These are phyloP conservation scores for Populus nigra DNA, from an alignment of 345 rosid species.

Conservation along the genomic window DNA sequence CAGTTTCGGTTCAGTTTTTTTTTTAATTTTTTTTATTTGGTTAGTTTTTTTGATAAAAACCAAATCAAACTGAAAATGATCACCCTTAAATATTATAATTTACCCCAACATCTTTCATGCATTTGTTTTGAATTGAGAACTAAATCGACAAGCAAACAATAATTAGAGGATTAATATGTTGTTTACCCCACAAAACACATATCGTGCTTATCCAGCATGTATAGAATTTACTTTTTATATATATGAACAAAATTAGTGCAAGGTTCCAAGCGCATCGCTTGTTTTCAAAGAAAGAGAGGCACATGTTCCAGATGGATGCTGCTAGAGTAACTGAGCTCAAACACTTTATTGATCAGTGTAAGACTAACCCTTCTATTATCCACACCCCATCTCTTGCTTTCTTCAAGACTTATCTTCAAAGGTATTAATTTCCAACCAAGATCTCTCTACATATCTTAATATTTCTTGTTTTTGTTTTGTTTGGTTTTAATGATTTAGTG, in stretches of 20 bases:
- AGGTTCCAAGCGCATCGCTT: not conserved
- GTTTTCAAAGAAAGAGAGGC: not conserved
- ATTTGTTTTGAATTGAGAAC: not conserved
- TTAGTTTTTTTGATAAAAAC: too few relatives aligned
- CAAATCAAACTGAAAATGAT: too few relatives aligned
- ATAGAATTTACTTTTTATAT: too few relatives aligned
- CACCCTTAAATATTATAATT: too few relatives aligned
- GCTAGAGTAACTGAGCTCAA: slow-evolving; percentile 44
- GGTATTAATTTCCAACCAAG: slow-evolving; percentile 28
- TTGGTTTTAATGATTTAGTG: not conserved
- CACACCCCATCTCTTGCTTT: slow-evolving; percentile 57
- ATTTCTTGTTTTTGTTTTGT: not conserved
- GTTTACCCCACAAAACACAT: not conserved
- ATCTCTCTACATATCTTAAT: not conserved
- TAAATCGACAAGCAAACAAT: too few relatives aligned
- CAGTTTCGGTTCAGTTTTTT: too few relatives aligned
- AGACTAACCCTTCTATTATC: slow-evolving; percentile 60
- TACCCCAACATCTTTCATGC: too few relatives aligned
- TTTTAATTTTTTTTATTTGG: too few relatives aligned
- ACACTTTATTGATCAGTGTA: slow-evolving; percentile 48
- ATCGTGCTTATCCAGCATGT: too few relatives aligned
- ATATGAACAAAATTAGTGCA: too few relatives aligned
- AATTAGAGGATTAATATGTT: too few relatives aligned
- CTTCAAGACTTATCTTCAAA: slow-evolving; percentile 64
- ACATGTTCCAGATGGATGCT: slow-evolving; percentile 37